Base-by-base conservation (phyloP, 352 stramenopile species). In the Pythium guiyangense region DNA sequence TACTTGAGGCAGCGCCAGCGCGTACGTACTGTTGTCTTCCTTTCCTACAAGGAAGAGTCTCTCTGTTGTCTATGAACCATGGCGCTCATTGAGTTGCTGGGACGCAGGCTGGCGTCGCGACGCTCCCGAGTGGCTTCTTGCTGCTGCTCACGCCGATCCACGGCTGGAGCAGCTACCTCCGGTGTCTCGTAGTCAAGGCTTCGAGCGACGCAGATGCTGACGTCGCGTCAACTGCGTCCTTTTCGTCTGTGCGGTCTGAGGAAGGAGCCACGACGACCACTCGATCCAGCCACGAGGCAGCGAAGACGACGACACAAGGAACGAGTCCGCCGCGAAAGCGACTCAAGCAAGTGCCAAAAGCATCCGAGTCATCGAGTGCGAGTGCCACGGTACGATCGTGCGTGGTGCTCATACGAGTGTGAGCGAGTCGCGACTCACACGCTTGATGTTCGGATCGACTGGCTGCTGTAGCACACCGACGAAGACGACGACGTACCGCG, bases 1-100 rank as follows among this genome's bases (percentile, higher is more conserved):
- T 89, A 91, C 44, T 49, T 91, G 12, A 74, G 73, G 59, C 58
- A 65, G 14, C 75, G 79, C 2, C 64, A 80, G 27, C 72, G 81
- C 20, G 80, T 90, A 61, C 34, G 70, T 56, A 17, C 22, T 22
- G 22, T 22, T 22, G 22, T 22, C 22, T 22, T 22, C 22, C 22
- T 26, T 22, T 55, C 45, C 49, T 18, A 26, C 35, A 54, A 10
- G 31, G 6, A 11, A 37, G 31, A 34, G 29, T 9, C 29, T 34
- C 29, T 37, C 31, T 6, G 2, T 12, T 55, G 8, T n/a, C 3
- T 5, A 1, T 22, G 8, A 6, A 0, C 11, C 1, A 15, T 17
- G 31, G 8, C 26, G n/a, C 26, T 11, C 4, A 46, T 15, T 22
- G 42, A 22, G 17, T 25, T n/a, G 44, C 31, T 10, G 11, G 4